These are phyloP conservation scores for Aspergillus sp. DNA, from an alignment of 2,329 filamentous ascomycete species.

Conservation along the genomic window DNA sequence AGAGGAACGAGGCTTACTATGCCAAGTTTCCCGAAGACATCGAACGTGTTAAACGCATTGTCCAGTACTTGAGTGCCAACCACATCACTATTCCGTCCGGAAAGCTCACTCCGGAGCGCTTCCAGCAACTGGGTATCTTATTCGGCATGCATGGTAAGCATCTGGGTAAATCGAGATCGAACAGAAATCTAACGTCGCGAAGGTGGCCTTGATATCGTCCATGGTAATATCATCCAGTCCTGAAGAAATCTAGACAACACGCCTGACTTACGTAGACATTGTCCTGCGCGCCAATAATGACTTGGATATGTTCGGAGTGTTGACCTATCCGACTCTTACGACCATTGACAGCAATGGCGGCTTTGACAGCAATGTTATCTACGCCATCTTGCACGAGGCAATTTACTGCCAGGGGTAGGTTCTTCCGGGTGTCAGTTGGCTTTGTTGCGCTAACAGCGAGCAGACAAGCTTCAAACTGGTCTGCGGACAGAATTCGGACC, in stretches of 20 bases:
- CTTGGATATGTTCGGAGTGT: slow-evolving; percentile 69
- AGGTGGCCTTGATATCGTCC: slow-evolving; percentile 70
- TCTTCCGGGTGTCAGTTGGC: neutral
- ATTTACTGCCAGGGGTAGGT: slow-evolving; percentile 71
- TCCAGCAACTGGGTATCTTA: slow-evolving; percentile 72
- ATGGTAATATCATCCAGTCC: slow-evolving; percentile 44
- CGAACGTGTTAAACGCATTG: slow-evolving; percentile 63
- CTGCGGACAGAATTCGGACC: slow-evolving; percentile 52
- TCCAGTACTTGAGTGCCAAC: slow-evolving; percentile 61
- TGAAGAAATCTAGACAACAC: neutral
- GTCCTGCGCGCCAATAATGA: slow-evolving; percentile 70
- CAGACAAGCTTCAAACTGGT: slow-evolving; percentile 66
- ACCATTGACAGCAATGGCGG: slow-evolving; percentile 64
- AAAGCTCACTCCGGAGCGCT: slow-evolving; percentile 66
- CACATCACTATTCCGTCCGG: slow-evolving; percentile 68
- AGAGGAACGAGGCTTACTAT: slow-evolving; percentile 78
- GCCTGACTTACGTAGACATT: slow-evolving; percentile 44
- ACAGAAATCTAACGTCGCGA: slow-evolving; percentile 10
- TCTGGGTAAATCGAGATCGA: neutral
- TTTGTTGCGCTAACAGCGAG: slow-evolving; percentile 23
- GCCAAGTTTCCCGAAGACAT: slow-evolving; percentile 80
- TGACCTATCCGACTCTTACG: slow-evolving; percentile 69
- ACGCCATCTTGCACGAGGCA: slow-evolving; percentile 81
- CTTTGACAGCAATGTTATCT: slow-evolving; percentile 77
- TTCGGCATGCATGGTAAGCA: slow-evolving; percentile 70